A percentile compares a stretch with the other conserved stretches of the same genome.
Evolutionary conservation across 163 green algal genomes (phyloP).

Genomic region (Volvox carteri): DNA sequence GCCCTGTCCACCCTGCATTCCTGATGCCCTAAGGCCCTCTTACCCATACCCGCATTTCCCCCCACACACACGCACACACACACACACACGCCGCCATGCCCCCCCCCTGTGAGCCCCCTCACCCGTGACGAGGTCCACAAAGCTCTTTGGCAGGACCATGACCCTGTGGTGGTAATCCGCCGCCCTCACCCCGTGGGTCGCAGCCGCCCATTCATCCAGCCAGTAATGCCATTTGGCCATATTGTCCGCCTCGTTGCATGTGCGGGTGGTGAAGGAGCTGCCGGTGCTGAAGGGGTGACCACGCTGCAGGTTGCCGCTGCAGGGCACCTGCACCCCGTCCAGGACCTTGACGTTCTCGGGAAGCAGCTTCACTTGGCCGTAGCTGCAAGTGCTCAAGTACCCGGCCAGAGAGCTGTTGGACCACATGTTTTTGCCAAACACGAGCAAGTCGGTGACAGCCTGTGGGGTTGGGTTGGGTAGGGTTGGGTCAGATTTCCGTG

Average conservation of each 20-base stretch:
- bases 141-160: not conserved
- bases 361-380: not conserved
- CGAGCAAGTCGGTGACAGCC: not conserved
- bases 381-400: slow-evolving; percentile 6
- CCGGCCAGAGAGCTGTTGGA: not conserved
- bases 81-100: not conserved
- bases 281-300: not conserved
- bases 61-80: no score
- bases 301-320: not conserved
- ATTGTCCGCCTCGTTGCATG: not conserved
- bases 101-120: not conserved
- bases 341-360: not conserved
- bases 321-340: not conserved
- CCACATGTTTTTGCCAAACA: not conserved
- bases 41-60: no score
- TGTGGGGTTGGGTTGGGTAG: not conserved
- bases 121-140: not conserved
- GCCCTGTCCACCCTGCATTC: no score
- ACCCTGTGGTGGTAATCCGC: slow-evolving; percentile 11
- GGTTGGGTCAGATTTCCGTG: not conserved
- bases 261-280: not conserved
- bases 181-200: not conserved
- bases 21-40: no score
- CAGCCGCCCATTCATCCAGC: not conserved
- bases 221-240: slow-evolving; percentile 32